These are phyloP conservation scores for Trichoderma orchidacearum DNA, from an alignment of 495 filamentous ascomycete species.

Conservation along the genomic window DNA sequence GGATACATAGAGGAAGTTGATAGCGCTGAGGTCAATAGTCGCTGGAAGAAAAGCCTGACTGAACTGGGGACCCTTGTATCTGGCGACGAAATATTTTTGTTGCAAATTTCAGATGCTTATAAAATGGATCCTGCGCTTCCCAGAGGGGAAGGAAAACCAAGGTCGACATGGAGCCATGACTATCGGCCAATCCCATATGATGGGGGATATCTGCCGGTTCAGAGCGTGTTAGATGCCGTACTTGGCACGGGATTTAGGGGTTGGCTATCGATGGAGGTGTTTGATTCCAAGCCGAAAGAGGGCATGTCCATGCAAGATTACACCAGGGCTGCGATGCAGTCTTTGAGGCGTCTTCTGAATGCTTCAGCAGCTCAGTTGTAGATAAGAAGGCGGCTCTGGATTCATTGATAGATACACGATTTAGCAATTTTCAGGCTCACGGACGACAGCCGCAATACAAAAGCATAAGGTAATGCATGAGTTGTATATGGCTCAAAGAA, in stretches of 20 bases:
- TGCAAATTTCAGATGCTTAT: conserved; percentile 76
- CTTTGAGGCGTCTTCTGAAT: background rate
- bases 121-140: conserved; percentile 39
- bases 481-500: too few species aligned
- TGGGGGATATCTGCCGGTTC: conserved; percentile 60
- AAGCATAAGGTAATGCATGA: too few species aligned
- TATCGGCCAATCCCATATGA: conserved; percentile 57
- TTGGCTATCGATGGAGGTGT: conserved; percentile 67
- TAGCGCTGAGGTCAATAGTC: conserved; percentile 26
- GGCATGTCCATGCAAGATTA: background rate
- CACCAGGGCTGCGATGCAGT: background rate
- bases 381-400: too few species aligned
- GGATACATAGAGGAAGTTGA: conserved; percentile 25
- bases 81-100: conserved; percentile 57
- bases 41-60: conserved; percentile 38
- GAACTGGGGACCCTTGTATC: conserved; percentile 44
- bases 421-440: too few species aligned
- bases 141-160: conserved; percentile 28
- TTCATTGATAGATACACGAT: too few species aligned
- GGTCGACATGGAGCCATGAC: conserved; percentile 59
- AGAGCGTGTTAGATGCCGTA: conserved; percentile 51
- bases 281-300: conserved; percentile 39
- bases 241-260: conserved; percentile 56
- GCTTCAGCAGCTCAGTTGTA: too few species aligned
- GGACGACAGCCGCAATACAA: too few species aligned